A percentile compares a stretch with the other conserved stretches of the same genome.
These are phyloP conservation scores for Penicillium argentinense DNA, from an alignment of 495 filamentous ascomycete species.

Conservation along the genomic window DNA sequence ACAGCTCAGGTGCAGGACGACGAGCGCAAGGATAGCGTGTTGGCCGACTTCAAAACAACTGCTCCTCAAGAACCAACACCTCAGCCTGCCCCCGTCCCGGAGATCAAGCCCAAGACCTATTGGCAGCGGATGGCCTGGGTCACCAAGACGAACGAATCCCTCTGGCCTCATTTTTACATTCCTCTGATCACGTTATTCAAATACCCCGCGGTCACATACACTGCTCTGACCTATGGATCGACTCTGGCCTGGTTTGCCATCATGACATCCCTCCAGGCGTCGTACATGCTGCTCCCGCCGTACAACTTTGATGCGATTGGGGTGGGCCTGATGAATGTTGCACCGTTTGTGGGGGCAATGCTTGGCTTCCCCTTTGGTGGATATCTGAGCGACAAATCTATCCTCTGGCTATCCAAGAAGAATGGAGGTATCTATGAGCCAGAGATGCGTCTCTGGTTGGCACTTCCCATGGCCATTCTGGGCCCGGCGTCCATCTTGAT, in stretches of 20 bases:
- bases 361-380: constrained; percentile 37
- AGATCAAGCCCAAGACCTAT: constrained; percentile 23
- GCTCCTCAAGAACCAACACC: background rate
- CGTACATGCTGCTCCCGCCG: constrained; percentile 32
- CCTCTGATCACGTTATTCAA: constrained; percentile 24
- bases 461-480: constrained; percentile 24
- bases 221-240: constrained; percentile 35
- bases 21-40: background rate
- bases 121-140: constrained; percentile 26
- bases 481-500: constrained; percentile 30
- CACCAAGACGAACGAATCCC: constrained; percentile 23
- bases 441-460: constrained; percentile 39
- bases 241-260: constrained; percentile 34
- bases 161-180: constrained; percentile 26
- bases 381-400: constrained; percentile 34
- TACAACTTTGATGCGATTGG: constrained; percentile 40
- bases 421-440: constrained; percentile 44
- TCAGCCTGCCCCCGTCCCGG: background rate
- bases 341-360: constrained; percentile 37
- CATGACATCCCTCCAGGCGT: constrained; percentile 29
- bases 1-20: background rate
- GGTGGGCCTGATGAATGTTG: constrained; percentile 39
- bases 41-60: background rate
- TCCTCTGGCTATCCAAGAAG: constrained; percentile 33
- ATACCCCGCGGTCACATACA: constrained; percentile 37